phyloP scores from a whole-genome alignment of 768 basidiomycete genomes.

The Russula foetens region DNA sequence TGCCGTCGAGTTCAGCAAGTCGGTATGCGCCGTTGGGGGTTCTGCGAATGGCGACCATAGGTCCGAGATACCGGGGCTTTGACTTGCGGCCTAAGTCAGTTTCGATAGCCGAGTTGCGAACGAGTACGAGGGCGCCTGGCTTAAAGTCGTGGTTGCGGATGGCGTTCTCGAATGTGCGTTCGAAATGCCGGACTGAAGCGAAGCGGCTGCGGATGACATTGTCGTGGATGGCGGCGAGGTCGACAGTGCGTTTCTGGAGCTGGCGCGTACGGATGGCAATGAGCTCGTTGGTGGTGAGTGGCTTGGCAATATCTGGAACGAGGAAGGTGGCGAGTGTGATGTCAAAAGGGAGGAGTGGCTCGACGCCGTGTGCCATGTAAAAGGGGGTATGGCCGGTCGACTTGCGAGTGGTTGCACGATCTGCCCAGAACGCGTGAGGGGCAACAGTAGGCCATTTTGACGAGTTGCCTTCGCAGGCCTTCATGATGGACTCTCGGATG shows the following conservation, averaged over 20 bases:
- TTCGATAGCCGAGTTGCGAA: conserved; percentile 23
- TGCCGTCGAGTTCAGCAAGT: conserved; percentile 20
- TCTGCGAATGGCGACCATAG: conserved; percentile 18
- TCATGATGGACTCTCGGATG: conserved; percentile 22
- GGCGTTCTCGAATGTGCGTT: neutral
- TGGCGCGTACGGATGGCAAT: conserved; percentile 2
- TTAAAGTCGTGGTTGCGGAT: conserved; percentile 24
- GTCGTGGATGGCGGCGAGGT: neutral
- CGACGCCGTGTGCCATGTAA: conserved; percentile 17
- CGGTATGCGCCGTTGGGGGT: conserved; percentile 19
- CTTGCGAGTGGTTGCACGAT: conserved; percentile 26
- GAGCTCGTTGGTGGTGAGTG: conserved; percentile 16
- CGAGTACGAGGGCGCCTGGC: conserved; percentile 21
- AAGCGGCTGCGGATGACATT: neutral
- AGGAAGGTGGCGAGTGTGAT: too few species aligned
- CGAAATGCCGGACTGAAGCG: neutral
- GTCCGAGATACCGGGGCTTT: conserved; percentile 22
- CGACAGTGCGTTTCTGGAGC: conserved; percentile 12
- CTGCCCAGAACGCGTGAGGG: conserved; percentile 30
- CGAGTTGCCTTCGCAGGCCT: conserved; percentile 28
- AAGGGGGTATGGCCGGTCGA: conserved; percentile 29
- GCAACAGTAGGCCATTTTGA: conserved; percentile 27
- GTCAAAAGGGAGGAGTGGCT: conserved; percentile 22
- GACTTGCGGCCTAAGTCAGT: conserved; percentile 19
- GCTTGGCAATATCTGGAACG: neutral